Conservation (phyloP, 352 stramenopile species). For the Pseudoperonospora humuli region DNA sequence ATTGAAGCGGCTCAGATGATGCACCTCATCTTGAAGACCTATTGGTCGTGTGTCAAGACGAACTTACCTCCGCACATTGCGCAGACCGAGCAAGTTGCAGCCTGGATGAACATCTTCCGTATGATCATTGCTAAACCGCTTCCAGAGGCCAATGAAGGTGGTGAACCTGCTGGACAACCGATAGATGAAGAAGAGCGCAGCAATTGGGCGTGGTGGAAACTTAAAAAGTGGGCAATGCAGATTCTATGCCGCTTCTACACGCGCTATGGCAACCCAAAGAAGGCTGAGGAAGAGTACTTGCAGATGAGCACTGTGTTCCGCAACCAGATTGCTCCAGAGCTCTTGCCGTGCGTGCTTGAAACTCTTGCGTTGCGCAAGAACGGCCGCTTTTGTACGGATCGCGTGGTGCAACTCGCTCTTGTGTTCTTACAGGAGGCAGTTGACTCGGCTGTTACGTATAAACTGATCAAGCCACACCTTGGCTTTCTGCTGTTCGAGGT, state of each 20-base stretch:
- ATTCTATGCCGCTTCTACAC: conserved; percentile 96
- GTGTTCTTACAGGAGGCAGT: conserved; percentile 92
- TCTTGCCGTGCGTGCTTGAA: conserved; percentile 78
- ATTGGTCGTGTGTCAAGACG: conserved; percentile 96
- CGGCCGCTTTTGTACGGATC: conserved; percentile 94
- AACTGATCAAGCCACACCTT: conserved; percentile 96
- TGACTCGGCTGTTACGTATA: conserved; percentile 94
- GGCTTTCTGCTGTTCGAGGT: conserved; percentile 96
- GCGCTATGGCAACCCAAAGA: conserved; percentile 94
- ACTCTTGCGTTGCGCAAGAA: conserved; percentile 90
- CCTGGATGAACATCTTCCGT: conserved; percentile 91
- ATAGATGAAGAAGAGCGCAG: conserved; percentile 88
- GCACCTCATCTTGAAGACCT: conserved; percentile 96
- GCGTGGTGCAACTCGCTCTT: conserved; percentile 90
- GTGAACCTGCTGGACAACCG: conserved; percentile 83
- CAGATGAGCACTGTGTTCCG: conserved; percentile 93
- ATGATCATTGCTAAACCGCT: conserved; percentile 86
- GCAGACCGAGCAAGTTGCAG: conserved; percentile 81
- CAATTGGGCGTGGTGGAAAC: conserved; percentile 95
- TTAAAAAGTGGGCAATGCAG: conserved; percentile 97
- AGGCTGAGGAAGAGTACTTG: conserved; percentile 85
- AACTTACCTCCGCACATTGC: conserved; percentile 83
- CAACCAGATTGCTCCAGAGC: conserved; percentile 85
- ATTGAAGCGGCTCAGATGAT: conserved; percentile 92
- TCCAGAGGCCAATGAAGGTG: conserved; percentile 77